Percentiles rank a stretch among this genome's conserved stretches.
These are phyloP conservation scores for Auricularia cornea DNA, from an alignment of 768 basidiomycete species.

Conservation along the genomic window DNA sequence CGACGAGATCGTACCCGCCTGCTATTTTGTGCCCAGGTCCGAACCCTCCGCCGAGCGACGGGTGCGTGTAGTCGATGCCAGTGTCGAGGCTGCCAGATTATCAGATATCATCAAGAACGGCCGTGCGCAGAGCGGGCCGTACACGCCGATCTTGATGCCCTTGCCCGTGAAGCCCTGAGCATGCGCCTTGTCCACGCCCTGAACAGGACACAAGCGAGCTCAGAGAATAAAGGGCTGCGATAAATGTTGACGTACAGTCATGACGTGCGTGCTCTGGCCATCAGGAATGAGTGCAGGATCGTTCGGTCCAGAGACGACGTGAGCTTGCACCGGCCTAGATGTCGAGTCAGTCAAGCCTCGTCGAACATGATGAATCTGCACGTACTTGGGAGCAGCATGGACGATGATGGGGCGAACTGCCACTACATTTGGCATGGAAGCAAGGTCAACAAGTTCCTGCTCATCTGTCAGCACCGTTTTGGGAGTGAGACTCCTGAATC, in stretches of 20 bases:
- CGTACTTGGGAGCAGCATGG: not conserved
- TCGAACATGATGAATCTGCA: not conserved
- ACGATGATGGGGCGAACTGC: not conserved
- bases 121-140: not conserved
- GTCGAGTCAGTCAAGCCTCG: not conserved
- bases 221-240: not conserved
- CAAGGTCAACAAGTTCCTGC: not conserved
- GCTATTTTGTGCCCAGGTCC: constrained; percentile 7
- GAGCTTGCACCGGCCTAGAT: not conserved
- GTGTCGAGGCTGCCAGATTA: constrained; percentile 9
- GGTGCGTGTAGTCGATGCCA: constrained; percentile 6
- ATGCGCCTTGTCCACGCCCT: not conserved
- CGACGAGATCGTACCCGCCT: constrained; percentile 10
- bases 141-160: not conserved
- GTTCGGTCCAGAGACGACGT: not conserved
- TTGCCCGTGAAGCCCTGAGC: not conserved
- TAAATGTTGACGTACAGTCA: not conserved
- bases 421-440: not conserved
- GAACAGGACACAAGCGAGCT: not conserved
- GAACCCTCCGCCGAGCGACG: constrained; percentile 11
- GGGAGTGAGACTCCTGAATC: not conserved
- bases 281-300: not conserved
- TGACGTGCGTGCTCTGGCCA: not conserved
- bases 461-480: not conserved
- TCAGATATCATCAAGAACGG: no score